Percentiles rank a stretch among this genome's conserved stretches.
These are phyloP conservation scores for Jaapia argillacea DNA, from an alignment of 768 basidiomycete species.

Conservation along the genomic window DNA sequence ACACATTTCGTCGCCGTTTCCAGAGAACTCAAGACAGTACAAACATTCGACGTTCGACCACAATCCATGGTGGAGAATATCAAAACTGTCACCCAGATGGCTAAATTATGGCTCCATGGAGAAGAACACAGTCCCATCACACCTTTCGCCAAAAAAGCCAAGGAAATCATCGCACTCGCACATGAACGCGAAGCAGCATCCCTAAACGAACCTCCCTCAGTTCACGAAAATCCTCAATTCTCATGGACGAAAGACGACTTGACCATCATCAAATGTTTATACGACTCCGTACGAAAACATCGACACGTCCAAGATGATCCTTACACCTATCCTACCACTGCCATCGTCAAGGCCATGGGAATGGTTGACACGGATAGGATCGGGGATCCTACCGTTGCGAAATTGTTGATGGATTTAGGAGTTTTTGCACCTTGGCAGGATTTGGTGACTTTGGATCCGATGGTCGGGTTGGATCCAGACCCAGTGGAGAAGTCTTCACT, in stretches of 20 bases:
- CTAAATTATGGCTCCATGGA: neutral
- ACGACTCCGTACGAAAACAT: conserved; percentile 36
- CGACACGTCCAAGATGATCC: conserved; percentile 53
- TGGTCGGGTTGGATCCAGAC: conserved; percentile 12
- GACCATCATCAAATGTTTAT: conserved; percentile 48
- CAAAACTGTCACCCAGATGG: conserved; percentile 25
- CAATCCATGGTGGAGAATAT: conserved; percentile 1
- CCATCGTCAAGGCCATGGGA: conserved; percentile 49
- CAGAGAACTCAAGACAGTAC: neutral
- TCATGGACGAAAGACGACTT: conserved; percentile 42
- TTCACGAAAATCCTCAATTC: conserved; percentile 28
- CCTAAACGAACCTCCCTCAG: conserved; percentile 20
- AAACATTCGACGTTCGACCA: neutral
- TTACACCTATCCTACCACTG: conserved; percentile 38
- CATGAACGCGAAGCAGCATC: conserved; percentile 19
- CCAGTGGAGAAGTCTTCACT: no score
- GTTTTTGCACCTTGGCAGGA: conserved; percentile 79
- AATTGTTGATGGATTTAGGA: conserved; percentile 60
- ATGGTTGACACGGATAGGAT: conserved; percentile 21
- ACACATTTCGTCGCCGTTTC: neutral
- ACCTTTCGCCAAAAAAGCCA: conserved; percentile 42
- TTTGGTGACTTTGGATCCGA: conserved; percentile 26
- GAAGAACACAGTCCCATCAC: conserved; percentile 33
- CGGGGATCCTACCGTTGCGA: conserved; percentile 27
- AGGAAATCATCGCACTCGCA: conserved; percentile 26